A percentile compares a stretch with the other conserved stretches of the same genome.
Conservation (phyloP, 164 flowering plant genomes). For the Kalanchoe fedtschenkoi region DNA sequence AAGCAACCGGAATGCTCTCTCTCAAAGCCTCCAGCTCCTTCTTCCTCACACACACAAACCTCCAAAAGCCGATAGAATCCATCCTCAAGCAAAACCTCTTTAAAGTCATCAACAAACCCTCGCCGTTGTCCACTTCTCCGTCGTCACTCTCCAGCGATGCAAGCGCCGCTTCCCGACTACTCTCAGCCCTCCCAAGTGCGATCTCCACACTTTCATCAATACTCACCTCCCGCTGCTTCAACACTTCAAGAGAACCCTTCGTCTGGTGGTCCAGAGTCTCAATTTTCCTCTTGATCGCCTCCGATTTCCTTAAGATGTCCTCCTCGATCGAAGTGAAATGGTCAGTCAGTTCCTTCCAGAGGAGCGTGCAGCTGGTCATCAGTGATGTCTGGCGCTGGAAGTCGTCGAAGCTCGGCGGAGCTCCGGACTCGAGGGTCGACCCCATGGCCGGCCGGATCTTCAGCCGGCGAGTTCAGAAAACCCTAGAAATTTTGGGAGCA, state of each 20-base stretch:
- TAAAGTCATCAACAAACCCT: slow-evolving; percentile 31
- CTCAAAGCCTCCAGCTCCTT: slow-evolving; percentile 67
- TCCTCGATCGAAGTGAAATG: slow-evolving; percentile 81
- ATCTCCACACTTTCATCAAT: slow-evolving; percentile 43
- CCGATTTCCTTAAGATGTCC: slow-evolving; percentile 52
- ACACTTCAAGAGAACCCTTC: slow-evolving; percentile 37
- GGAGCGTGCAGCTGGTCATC: slow-evolving; percentile 82
- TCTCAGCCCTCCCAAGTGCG: slow-evolving; percentile 39
- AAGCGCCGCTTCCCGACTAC: slow-evolving; percentile 36
- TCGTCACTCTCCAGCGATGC: slow-evolving; percentile 13
- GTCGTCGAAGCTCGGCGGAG: slow-evolving; percentile 66
- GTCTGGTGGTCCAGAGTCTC: slow-evolving; percentile 47
- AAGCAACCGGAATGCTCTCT: slow-evolving; percentile 38
- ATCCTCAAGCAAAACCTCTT: slow-evolving; percentile 46
- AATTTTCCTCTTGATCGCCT: slow-evolving; percentile 47
- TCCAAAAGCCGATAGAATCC: slow-evolving; percentile 65
- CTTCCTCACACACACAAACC: slow-evolving; percentile 54
- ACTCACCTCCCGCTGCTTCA: slow-evolving; percentile 57
- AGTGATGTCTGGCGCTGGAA: slow-evolving; percentile 73
- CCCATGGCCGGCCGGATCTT: slow-evolving; percentile 37
- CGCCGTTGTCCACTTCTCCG: slow-evolving; percentile 41
- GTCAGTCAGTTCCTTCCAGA: slow-evolving; percentile 93
- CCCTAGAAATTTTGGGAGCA: too few species aligned
- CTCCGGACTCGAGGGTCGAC: slow-evolving; percentile 71
- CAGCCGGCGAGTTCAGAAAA: neutral